Base-by-base conservation (phyloP, 768 basidiomycete genomes). In the Mycena rebaudengoi region DNA sequence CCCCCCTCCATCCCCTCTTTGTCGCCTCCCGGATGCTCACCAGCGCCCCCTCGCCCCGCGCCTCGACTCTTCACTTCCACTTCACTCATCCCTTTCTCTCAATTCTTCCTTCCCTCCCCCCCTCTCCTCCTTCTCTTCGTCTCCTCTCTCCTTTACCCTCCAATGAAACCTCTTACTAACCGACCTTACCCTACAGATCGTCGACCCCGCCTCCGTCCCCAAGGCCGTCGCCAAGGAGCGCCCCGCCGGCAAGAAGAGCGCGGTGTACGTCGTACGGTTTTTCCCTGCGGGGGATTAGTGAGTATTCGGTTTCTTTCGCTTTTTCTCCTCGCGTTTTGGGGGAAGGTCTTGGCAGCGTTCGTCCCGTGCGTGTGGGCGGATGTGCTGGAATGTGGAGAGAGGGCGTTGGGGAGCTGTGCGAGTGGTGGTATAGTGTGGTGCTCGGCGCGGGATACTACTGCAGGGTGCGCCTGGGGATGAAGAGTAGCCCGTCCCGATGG, bases 271-370 rank as follows among this genome's bases (percentile, higher is more conserved):
- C 29, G 78, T 87, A 30, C 83, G 90, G 67, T 99, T 96, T 86
- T 99, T 98, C 86, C 96, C 98, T 5, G 86, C 86, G 28, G 96
- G 93, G 52, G 97, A 98, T 78, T 93, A 90, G 98, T 99, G 71
- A 76, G 97, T 89, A 21, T 41, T 43, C 55, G 51, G 69, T 59
- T 53, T 30, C 5, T 29, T 23, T 16, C 20, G 26, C 10, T 20
- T 11, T 11, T 26, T 18, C 37, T 21, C 16, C 11, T n/a, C 21
- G n/a, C n/a, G n/a, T n/a, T n/a, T n/a, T n/a, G n/a, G n/a, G n/a
- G n/a, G n/a, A n/a, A n/a, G n/a, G n/a, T n/a, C n/a, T n/a, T n/a
- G n/a, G n/a, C n/a, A n/a, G n/a, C n/a, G n/a, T n/a, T n/a, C n/a
- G n/a, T n/a, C n/a, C n/a, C n/a, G n/a, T n/a, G n/a, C n/a, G n/a